These are phyloP conservation scores for Cystoderma amianthinum DNA, from an alignment of 768 basidiomycete species.

Conservation along the genomic window DNA sequence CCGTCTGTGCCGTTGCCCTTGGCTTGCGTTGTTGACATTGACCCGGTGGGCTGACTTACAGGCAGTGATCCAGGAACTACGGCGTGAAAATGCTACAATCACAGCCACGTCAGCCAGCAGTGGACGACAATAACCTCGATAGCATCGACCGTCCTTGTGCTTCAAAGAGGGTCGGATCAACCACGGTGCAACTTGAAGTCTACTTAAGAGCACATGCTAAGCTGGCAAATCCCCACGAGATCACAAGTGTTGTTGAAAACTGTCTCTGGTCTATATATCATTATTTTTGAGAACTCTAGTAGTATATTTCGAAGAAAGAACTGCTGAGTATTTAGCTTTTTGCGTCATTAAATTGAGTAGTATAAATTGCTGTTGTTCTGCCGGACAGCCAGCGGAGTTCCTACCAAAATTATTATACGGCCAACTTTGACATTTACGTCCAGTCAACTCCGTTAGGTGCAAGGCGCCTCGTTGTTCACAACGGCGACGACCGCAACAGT, in stretches of 20 bases:
- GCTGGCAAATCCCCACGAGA: not conserved
- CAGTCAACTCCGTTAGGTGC: not conserved
- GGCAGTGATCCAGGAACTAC: conserved; percentile 83
- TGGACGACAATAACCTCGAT: not conserved
- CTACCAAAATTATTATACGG: not conserved
- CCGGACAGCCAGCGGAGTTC: not conserved
- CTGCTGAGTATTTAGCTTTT: no score
- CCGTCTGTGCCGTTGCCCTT: conserved; percentile 39
- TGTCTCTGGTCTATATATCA: no score
- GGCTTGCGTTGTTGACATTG: conserved; percentile 5
- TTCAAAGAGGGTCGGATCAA: not conserved
- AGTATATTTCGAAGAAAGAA: no score
- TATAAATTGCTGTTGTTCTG: not conserved
- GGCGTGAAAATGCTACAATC: conserved; percentile 54
- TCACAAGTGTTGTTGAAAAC: no score
- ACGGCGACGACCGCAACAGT: not conserved
- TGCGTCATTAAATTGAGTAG: no score
- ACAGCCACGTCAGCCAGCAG: conserved; percentile 9
- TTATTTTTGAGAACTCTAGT: no score
- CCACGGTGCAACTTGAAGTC: not conserved
- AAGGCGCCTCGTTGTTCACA: not conserved
- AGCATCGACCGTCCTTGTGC: no score
- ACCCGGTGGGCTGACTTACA: conserved; percentile 20
- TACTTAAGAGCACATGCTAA: not conserved
- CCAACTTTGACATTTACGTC: not conserved